Evolutionary conservation across 2,329 filamentous ascomycete genomes (phyloP), one percentile per base, ranked within the genome.

Genomic region (Apiospora pterosperma): DNA sequence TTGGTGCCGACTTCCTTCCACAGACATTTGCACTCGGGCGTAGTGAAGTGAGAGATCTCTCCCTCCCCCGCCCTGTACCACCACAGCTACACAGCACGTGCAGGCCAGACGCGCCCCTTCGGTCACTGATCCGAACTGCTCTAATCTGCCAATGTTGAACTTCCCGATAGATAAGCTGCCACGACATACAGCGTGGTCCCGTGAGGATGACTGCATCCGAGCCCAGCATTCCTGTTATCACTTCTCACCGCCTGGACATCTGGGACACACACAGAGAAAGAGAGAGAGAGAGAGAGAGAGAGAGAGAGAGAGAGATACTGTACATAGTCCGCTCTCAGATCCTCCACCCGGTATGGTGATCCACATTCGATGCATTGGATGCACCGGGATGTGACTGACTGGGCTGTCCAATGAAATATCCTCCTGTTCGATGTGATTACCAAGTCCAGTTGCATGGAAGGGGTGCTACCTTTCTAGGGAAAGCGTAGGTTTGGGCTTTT

Each of bases 121-220:
- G 34, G 58, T 60, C 36, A 36, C 58, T 39, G 34, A 36, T 36
- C 36, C 58, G 58, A 36, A 38, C 34, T n/a, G 21, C n/a, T 60
- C 34, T 39, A n/a, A 55, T 55, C 48, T 55, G 48, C 48, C 34
- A n/a, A 48, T 10, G 28, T 21, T n/a, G 16, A 34, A 12, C 48
- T 34, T 61, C 39, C 59, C 36, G 59, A 61, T 39, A 21, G 59
- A 61, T 31, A 41, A 39, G 59, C 59, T 61, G 59, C 59, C 59
- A 61, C 59, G 59, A 61, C 59, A 61, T 41, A 62, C 39, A 41
- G 41, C 60, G 39, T 36, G 60, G 60, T 62, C 60, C 39, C 60
- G 60, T 62, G 60, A 62, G 60, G 60, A 62, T 62, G 60, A 62
- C 60, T 62, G 60, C 60, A 62, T 62, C 28, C 58, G n/a, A 39